Percentiles rank a stretch among this genome's conserved stretches.
Evolutionary conservation across 345 rosid genomes (phyloP).

Genomic region (sweet orange (Citrus sinensis)): DNA sequence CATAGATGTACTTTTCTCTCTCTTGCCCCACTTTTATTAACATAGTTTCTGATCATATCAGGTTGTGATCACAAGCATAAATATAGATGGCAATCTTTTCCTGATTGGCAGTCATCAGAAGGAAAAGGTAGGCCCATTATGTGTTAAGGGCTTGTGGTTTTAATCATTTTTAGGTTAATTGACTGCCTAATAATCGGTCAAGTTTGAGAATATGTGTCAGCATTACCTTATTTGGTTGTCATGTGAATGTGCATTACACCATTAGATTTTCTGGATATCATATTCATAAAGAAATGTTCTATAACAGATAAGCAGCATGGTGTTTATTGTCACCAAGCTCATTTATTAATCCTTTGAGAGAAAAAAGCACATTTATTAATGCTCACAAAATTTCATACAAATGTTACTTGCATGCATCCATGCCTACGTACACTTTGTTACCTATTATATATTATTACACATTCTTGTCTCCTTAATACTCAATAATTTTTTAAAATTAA

Average conservation of each 20-base stretch:
- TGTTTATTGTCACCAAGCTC: background rate
- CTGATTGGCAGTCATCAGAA: slow-evolving; percentile 93
- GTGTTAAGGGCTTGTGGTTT: background rate
- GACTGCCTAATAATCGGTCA: background rate
- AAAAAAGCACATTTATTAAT: background rate
- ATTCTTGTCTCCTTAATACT: background rate
- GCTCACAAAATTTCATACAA: background rate
- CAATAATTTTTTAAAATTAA: background rate
- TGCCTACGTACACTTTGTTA: background rate
- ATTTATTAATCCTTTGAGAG: background rate
- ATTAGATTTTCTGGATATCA: background rate
- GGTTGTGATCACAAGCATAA: slow-evolving; percentile 97
- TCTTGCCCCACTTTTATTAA: background rate
- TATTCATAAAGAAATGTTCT: background rate
- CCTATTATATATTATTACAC: background rate
- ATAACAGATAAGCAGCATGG: background rate
- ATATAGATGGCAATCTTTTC: slow-evolving; percentile 64
- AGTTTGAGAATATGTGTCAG: background rate
- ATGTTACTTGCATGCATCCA: background rate
- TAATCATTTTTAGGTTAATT: background rate
- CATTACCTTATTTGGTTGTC: slow-evolving; percentile 2
- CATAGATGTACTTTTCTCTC: background rate
- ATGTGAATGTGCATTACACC: background rate
- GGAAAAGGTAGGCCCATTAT: slow-evolving; percentile 54
- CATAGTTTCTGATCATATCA: slow-evolving; percentile 29